phyloP scores from a whole-genome alignment of 2,329 filamentous ascomycete species.

The Aureobasidium sp. region DNA sequence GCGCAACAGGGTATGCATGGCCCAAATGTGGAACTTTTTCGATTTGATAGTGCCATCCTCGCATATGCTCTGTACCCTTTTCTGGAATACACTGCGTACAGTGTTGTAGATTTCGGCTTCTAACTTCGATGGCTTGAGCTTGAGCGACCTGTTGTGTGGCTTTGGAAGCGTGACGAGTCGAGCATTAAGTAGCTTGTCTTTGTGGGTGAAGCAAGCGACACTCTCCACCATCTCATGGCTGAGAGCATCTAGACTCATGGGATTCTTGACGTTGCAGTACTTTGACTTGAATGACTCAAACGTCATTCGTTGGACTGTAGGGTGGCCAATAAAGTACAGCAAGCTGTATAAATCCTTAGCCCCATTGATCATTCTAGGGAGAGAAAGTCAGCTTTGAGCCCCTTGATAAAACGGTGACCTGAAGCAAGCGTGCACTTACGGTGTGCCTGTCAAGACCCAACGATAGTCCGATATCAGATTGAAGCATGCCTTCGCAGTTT shows the following conservation, averaged over 20 bases:
- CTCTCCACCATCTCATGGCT: slow-evolving; percentile 26
- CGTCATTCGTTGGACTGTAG: background rate
- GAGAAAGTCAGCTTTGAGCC: background rate
- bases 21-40: slow-evolving; percentile 36
- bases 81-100: slow-evolving; percentile 39
- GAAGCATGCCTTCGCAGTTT: slow-evolving; percentile 41
- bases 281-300: background rate
- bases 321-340: slow-evolving; percentile 37
- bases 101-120: slow-evolving; percentile 50
- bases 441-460: slow-evolving; percentile 41
- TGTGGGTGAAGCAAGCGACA: slow-evolving; percentile 51
- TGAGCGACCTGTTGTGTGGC: slow-evolving; percentile 38
- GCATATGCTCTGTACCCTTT: slow-evolving; percentile 35
- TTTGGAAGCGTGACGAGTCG: slow-evolving; percentile 50
- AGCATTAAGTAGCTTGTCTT: slow-evolving; percentile 45
- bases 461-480: slow-evolving; percentile 33
- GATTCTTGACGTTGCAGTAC: background rate
- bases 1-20: slow-evolving; percentile 45
- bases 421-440: slow-evolving; percentile 18
- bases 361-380: slow-evolving; percentile 27
- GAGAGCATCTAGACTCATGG: background rate
- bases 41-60: slow-evolving; percentile 24
- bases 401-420: too few species aligned
- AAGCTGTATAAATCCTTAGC: slow-evolving; percentile 33
- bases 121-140: slow-evolving; percentile 45